Conservation (phyloP, 2,329 filamentous ascomycete genomes). For the Penicillium olsonii region DNA sequence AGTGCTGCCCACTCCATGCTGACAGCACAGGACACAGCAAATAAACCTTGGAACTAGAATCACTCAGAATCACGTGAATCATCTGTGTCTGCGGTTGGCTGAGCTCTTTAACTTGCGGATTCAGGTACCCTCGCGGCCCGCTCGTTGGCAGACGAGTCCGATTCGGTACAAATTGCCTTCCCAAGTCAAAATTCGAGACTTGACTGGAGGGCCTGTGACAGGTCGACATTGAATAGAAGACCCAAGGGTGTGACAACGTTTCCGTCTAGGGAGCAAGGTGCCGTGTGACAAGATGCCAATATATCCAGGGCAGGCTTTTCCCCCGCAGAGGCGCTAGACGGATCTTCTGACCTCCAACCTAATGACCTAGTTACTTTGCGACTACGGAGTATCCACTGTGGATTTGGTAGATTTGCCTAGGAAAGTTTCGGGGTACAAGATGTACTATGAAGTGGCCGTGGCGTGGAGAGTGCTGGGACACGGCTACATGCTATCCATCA, state of each 20-base stretch:
- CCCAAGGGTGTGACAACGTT: background rate
- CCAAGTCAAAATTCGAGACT: background rate
- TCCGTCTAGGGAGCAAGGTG: background rate
- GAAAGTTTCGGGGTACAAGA: background rate
- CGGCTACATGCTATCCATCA: no score
- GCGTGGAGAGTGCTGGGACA: no score
- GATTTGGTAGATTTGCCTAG: no score
- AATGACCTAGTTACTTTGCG: no score
- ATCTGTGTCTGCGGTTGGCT: background rate
- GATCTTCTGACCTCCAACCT: slow-evolving; percentile 6
- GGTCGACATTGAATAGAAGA: background rate
- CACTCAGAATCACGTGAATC: no score
- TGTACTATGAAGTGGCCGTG: no score
- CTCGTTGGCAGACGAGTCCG: background rate
- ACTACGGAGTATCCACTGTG: no score
- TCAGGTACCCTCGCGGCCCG: background rate
- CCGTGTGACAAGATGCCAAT: background rate
- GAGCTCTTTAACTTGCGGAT: background rate
- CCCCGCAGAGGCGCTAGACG: background rate
- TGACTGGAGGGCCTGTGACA: background rate
- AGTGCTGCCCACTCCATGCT: no score
- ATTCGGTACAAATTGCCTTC: background rate
- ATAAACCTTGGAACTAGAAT: no score
- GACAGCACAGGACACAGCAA: no score
- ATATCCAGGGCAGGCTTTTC: background rate